Evolutionary conservation across 306 rosid genomes (phyloP).

Genomic region (Medicago arabica): DNA sequence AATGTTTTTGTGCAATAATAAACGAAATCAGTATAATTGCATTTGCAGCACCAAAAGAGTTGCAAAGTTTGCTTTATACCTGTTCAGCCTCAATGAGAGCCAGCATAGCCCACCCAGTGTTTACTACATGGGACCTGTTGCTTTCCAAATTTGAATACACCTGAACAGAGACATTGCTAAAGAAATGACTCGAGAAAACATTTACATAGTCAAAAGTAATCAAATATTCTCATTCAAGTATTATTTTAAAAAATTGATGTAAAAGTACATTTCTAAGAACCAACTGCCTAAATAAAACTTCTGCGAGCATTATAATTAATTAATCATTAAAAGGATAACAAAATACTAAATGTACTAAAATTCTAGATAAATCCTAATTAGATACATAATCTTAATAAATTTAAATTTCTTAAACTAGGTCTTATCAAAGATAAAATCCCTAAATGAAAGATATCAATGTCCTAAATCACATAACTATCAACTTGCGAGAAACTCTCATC

Average conservation of each 20-base stretch:
- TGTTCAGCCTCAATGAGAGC: constrained; percentile 82
- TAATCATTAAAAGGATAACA: not conserved
- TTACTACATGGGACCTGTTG: constrained; percentile 71
- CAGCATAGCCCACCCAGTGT: constrained; percentile 83
- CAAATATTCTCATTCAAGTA: constrained; percentile 10
- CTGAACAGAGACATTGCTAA: constrained; percentile 47
- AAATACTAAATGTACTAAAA: not conserved
- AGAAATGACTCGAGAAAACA: constrained; percentile 28
- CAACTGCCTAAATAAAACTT: not conserved
- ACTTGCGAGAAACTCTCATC: not conserved
- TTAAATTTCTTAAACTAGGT: not conserved
- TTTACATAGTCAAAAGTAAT: constrained; percentile 23
- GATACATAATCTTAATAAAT: not conserved
- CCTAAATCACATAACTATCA: not conserved
- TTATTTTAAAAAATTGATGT: constrained; percentile 36
- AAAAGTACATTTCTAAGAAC: constrained; percentile 12
- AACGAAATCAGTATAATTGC: constrained; percentile 30
- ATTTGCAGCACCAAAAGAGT: constrained; percentile 18
- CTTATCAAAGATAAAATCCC: not conserved
- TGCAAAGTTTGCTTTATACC: constrained; percentile 53
- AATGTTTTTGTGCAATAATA: constrained; percentile 22
- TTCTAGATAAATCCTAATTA: constrained; percentile 1
- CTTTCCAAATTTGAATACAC: constrained; percentile 74
- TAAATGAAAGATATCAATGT: not conserved
- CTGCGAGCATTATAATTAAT: not conserved